Evolutionary conservation across 768 basidiomycete genomes (phyloP).

Genomic region (Gloeostereum incarnatum): DNA sequence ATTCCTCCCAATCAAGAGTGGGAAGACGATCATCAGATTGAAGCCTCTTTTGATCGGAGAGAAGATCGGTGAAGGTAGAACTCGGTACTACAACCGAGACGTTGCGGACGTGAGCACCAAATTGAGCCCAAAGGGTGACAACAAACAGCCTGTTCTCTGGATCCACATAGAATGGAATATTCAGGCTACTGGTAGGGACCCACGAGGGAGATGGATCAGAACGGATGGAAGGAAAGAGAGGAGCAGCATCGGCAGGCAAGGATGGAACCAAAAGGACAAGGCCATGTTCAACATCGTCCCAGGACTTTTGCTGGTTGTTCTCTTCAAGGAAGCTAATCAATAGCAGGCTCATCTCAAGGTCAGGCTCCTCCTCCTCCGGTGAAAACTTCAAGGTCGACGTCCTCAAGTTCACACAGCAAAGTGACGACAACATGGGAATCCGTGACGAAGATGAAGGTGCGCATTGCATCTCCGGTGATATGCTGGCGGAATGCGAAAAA

Average conservation of each 20-base stretch:
- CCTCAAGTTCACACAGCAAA: conserved; percentile 13
- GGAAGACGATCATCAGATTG: conserved; percentile 13
- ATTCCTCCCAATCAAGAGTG: conserved; percentile 36
- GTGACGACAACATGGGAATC: conserved; percentile 28
- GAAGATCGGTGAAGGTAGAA: too few relatives aligned
- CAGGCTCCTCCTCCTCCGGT: too few relatives aligned
- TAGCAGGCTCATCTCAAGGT: conserved; percentile 20
- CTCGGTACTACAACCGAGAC: conserved; percentile 35
- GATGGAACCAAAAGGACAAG: conserved; percentile 34
- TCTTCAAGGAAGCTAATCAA: conserved; percentile 31
- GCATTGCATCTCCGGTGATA: conserved; percentile 21
- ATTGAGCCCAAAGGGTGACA: conserved; percentile 30
- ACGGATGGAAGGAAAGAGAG: conserved; percentile 31
- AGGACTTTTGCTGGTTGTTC: conserved; percentile 15
- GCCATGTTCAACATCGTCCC: conserved; percentile 21
- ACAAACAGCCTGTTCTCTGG: conserved; percentile 33
- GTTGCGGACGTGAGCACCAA: conserved; percentile 14
- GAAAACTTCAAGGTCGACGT: conserved; percentile 14
- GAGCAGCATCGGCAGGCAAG: conserved; percentile 16
- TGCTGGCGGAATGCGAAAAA: conserved; percentile 8
- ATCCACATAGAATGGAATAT: conserved; percentile 39
- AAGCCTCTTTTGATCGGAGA: conserved; percentile 26
- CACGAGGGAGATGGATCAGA: conserved; percentile 46
- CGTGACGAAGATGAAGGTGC: conserved; percentile 32
- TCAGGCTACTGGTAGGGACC: conserved; percentile 20